Base-by-base conservation (phyloP, 176 grass and related monocot species). In the Ananas comosus region DNA sequence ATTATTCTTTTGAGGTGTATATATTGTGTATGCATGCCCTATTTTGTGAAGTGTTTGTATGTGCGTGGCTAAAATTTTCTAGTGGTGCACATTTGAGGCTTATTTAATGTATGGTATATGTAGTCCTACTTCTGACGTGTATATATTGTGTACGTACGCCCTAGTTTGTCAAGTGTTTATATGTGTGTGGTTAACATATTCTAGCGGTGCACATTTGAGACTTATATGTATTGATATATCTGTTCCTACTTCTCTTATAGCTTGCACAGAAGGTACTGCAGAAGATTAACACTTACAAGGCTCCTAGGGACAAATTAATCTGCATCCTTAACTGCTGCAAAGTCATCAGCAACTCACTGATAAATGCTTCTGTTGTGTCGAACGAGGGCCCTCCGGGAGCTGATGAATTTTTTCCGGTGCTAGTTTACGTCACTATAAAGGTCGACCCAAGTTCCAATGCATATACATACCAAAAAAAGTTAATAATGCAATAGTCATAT, bases 381-480 rank as follows among this genome's bases (percentile, higher is more conserved):
- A 78, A 80, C 29, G 85, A 97, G 42, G 83, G 68, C 68, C 81
- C 86, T 57, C 94, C 82, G 52, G 94, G 94, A 79, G 94, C 94
- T 74, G 93, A 97, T 11, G 89, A 97, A 84, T 93, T 97, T 61
- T 89, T 97, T 64, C 94, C 94, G 13, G 94, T 97, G 21, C 86
- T 97, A 9, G 92, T 97, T 71, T 97, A 92, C 64, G 89, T 97
- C 50, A 97, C 87, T 50, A 88, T 97, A 82, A 97, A 97, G 94
- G 94, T 97, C 76, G 59, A 48, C 1, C 63, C 69, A 48, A 63
- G 21, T 64, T 52, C 51, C 59, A 51, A 51, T 9, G 3, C 58
- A 70, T 49, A 27, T 81, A 74, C 33, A 10, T 5, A 42, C 67
- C 68, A 70, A 77, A 72, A 22, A 12, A 29, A 65, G 10, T 51